phyloP scores from a whole-genome alignment of 2,329 filamentous ascomycete species.

The Sarocladium strictum region DNA sequence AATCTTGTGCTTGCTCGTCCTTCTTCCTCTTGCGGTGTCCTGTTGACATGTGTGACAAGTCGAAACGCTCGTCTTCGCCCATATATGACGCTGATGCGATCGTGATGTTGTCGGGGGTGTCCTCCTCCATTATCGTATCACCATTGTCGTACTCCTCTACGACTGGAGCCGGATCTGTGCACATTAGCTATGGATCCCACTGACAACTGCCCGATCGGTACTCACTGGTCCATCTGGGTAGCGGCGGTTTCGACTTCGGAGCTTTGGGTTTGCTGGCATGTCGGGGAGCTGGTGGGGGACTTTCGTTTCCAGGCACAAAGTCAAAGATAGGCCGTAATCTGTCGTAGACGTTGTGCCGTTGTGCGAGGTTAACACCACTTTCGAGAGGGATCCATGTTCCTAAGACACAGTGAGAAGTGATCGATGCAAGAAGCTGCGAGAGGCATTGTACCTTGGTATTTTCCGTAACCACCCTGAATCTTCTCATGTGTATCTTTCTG shows the following conservation, averaged over 20 bases:
- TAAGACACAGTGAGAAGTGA: constrained; percentile 25
- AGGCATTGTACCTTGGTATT: constrained; percentile 73
- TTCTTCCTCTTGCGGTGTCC: constrained; percentile 72
- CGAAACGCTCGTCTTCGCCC: constrained; percentile 73
- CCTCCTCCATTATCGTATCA: constrained; percentile 63
- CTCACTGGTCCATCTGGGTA: constrained; percentile 50
- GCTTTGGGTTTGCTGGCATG: constrained; percentile 84
- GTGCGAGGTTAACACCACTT: constrained; percentile 73
- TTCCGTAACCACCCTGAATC: constrained; percentile 95
- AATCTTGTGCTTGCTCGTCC: constrained; percentile 48
- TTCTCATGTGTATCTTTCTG: constrained; percentile 97
- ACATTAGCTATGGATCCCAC: constrained; percentile 9
- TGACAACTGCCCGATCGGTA: not conserved
- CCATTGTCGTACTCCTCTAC: constrained; percentile 60
- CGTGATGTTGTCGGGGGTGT: constrained; percentile 77
- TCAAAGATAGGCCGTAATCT: constrained; percentile 85
- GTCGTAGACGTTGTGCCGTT: constrained; percentile 80
- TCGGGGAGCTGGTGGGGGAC: constrained; percentile 88
- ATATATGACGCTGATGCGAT: constrained; percentile 80
- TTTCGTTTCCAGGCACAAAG: constrained; percentile 75
- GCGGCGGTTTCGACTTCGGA: constrained; percentile 46
- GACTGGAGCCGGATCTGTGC: constrained; percentile 18
- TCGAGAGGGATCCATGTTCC: constrained; percentile 94
- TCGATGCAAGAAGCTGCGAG: not conserved
- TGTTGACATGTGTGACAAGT: constrained; percentile 59